These are phyloP conservation scores for Primulina huaijiensis DNA, from an alignment of 257 asterid species.

Conservation along the genomic window DNA sequence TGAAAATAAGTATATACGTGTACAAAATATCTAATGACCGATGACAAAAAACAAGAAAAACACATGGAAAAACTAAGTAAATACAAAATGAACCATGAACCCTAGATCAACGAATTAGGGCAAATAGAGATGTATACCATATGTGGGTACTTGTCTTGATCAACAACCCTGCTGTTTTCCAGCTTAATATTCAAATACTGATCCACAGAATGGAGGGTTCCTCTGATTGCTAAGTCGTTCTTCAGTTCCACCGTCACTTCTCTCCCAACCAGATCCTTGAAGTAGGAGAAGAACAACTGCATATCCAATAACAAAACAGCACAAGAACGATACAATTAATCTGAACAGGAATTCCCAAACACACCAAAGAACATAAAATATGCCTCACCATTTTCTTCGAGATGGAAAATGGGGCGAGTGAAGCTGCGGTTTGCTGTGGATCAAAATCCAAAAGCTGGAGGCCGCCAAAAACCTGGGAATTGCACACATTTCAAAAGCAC, in stretches of 20 bases:
- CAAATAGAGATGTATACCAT: constrained; percentile 48
- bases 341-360: neutral
- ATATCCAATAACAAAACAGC: constrained; percentile 18
- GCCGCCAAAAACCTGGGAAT: constrained; percentile 12
- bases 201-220: constrained; percentile 93
- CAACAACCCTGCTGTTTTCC: constrained; percentile 88
- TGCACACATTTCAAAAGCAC: neutral
- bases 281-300: constrained; percentile 98
- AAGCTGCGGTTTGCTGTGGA: constrained; percentile 17
- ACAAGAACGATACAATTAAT: neutral
- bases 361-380: neutral
- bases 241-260: constrained; percentile 96
- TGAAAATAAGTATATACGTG: neutral
- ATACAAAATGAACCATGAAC: constrained; percentile 23
- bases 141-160: constrained; percentile 94
- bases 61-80: neutral
- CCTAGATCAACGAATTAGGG: constrained; percentile 2
- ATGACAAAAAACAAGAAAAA: neutral
- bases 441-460: constrained; percentile 19
- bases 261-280: constrained; percentile 95
- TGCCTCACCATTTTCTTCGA: constrained; percentile 25
- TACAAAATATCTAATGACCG: neutral
- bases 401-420: neutral
- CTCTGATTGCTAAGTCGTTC: constrained; percentile 92
- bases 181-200: constrained; percentile 95